Evolutionary conservation across 1,284 basidiomycete species (phyloP).

Genomic region (Microbotryum intermedium): DNA sequence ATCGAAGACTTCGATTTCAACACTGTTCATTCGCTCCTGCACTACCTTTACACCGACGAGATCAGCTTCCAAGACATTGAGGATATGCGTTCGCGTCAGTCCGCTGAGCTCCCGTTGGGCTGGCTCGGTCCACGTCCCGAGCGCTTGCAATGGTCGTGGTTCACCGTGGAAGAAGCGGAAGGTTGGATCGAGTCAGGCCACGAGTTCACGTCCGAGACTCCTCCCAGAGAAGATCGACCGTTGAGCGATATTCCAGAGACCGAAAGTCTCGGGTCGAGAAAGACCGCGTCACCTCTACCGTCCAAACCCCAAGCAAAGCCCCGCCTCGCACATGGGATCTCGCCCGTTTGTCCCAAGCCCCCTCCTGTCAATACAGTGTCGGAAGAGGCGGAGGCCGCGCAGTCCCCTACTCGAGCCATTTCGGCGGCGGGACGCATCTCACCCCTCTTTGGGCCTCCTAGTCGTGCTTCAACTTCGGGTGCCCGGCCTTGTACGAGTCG

Average conservation of each 20-base stretch:
- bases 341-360: not conserved
- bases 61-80: constrained; percentile 49
- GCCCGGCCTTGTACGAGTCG: constrained; percentile 23
- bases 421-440: not conserved
- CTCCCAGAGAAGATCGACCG: constrained; percentile 63
- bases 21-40: constrained; percentile 73
- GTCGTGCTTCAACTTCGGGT: not conserved
- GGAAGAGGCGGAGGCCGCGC: not conserved
- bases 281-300: not conserved
- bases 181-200: constrained; percentile 51
- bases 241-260: constrained; percentile 31
- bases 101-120: constrained; percentile 4
- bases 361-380: too few relatives aligned
- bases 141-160: not conserved
- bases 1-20: constrained; percentile 75
- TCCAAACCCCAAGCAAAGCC: not conserved
- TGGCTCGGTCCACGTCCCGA: not conserved
- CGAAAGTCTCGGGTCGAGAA: not conserved
- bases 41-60: constrained; percentile 66
- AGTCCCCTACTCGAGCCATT: not conserved
- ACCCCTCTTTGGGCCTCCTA: not conserved
- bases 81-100: constrained; percentile 37
- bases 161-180: constrained; percentile 42
- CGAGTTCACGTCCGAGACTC: constrained; percentile 49
- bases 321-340: not conserved